Percentiles rank a stretch among this genome's conserved stretches.
phyloP scores from a whole-genome alignment of 306 rosid genomes.

The Aeschynomene evenia region DNA sequence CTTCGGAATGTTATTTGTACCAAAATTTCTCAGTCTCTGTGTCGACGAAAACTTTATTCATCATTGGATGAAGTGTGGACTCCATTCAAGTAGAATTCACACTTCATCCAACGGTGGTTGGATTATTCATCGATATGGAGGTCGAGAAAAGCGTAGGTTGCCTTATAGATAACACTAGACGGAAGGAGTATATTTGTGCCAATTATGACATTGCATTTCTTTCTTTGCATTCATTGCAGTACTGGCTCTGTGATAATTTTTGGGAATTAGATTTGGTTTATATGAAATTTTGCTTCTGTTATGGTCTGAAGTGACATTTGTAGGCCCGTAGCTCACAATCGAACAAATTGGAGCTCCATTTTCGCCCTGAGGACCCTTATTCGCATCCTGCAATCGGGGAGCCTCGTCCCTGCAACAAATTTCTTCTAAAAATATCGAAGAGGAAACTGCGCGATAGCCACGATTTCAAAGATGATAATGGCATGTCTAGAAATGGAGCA shows the following conservation, averaged over 20 bases:
- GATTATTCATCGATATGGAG: no score
- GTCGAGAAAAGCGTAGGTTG: no score
- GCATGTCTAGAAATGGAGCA: slow-evolving; percentile 14
- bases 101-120: no score
- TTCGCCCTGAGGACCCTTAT: slow-evolving; percentile 82
- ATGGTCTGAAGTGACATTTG: slow-evolving; percentile 2
- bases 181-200: background rate
- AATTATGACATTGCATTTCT: background rate
- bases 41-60: no score
- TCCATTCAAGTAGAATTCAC: no score
- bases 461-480: slow-evolving; percentile 30
- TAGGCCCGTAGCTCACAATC: slow-evolving; percentile 63
- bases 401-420: slow-evolving; percentile 57
- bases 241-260: background rate
- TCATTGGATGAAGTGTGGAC: no score
- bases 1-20: no score
- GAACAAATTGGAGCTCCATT: slow-evolving; percentile 70
- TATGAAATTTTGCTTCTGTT: background rate
- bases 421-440: slow-evolving; percentile 72
- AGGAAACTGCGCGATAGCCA: slow-evolving; percentile 26
- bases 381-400: slow-evolving; percentile 86
- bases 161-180: no score
- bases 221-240: background rate
- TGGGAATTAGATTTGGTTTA: background rate
- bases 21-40: no score